Conservation (phyloP, 1,284 basidiomycete species). For the Takashimella tepidaria region DNA sequence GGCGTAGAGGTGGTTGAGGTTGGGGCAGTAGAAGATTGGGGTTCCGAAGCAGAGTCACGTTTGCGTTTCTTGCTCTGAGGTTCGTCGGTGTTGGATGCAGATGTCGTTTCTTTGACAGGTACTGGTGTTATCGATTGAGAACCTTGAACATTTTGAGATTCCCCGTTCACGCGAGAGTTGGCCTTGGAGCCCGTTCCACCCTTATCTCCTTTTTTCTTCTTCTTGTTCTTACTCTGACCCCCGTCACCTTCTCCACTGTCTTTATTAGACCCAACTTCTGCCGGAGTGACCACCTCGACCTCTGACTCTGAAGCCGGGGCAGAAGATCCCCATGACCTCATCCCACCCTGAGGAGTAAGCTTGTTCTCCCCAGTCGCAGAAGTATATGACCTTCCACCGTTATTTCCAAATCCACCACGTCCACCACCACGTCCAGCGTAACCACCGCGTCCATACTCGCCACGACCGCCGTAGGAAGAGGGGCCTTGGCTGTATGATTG, state of each 20-base stretch:
- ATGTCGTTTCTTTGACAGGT: constrained; percentile 21
- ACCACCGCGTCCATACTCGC: constrained; percentile 1
- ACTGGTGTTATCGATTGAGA: too few relatives aligned
- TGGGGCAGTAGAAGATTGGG: background rate
- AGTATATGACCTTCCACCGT: too few relatives aligned
- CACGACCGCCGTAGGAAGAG: background rate
- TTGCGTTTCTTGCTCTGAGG: constrained; percentile 38
- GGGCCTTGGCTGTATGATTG: background rate
- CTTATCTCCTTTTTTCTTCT: constrained; percentile 46
- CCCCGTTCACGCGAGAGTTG: constrained; percentile 40
- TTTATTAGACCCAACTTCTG: background rate
- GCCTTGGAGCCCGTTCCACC: constrained; percentile 45
- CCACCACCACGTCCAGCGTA: constrained; percentile 13
- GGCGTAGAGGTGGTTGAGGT: constrained; percentile 1
- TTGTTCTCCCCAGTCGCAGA: constrained; percentile 34
- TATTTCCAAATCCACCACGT: constrained; percentile 3
- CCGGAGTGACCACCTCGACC: constrained; percentile 3
- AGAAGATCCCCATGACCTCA: constrained; percentile 43
- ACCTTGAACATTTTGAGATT: too few relatives aligned
- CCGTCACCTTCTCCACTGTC: background rate
- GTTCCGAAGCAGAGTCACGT: constrained; percentile 13
- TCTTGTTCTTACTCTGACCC: constrained; percentile 32
- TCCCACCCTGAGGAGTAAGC: constrained; percentile 25
- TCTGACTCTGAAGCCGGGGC: constrained; percentile 19
- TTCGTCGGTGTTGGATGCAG: constrained; percentile 5